Evolutionary conservation across 2,329 filamentous ascomycete genomes (phyloP), one percentile per base, ranked within the genome.

Genomic region (Exutisphaerella laricina): DNA sequence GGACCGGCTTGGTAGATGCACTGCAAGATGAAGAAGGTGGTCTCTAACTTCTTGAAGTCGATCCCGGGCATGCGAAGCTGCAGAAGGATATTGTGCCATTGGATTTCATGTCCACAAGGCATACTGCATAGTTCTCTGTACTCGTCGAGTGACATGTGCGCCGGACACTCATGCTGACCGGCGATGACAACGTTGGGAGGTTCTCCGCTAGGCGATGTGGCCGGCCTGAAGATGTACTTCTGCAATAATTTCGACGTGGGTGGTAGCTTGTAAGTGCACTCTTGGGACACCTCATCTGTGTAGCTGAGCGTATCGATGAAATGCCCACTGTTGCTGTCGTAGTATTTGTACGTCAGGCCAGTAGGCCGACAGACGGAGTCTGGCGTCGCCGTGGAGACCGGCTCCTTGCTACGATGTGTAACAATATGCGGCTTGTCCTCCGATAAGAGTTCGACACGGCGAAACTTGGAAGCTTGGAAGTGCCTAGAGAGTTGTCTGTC

Each of bases 1-100:
- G 79, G 78, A 0, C 83, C 82, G 1, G 67, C 70, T 49, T 85
- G 74, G 0, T 74, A 49, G 0, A 70, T 65, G 1, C 84, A 60
- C 8, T 75, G 72, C 1, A 63, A 61, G 1, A 85, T 55, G 0
- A 83, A 50, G 0, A 63, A 46, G 22, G 68, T 66, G 0, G 74
- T 75, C 0, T 70, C 66, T 21, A 76, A 68, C 0, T 69, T 71
- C 22, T 74, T 77, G 47, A 84, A 78, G 47, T 84, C 83, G 3
- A 86, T 38, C 45, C 34, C 76, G 62, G 73, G 68, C 0, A 73
- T 70, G 0, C 67, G 74, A 3, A 79, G 53, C 47, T 79, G 74
- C 1, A 67, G 44, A 0, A 77, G 51, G 0, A 80, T 63, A 2
- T 66, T 63, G 1, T 65, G 56, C 72, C 75, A 77, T 5, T 74